Base-by-base conservation (phyloP, 192 early-diverging fungal genomes). In the Rhizophagus clarus region DNA sequence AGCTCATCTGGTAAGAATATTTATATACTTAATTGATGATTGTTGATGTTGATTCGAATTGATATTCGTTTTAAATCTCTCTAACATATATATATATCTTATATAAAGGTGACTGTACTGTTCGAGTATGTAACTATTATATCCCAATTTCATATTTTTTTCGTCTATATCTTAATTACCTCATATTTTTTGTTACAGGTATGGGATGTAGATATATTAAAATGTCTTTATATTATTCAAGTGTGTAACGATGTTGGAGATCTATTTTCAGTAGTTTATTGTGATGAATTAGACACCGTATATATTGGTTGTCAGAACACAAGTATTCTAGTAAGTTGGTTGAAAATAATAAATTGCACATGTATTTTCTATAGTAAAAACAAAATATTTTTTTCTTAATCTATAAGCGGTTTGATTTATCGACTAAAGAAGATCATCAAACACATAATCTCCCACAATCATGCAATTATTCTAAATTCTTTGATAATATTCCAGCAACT, bases 301-400 rank as follows among this genome's bases (percentile, higher is more conserved):
- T 91, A 90, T 45, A 89, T 95, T 74, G 93, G 93, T 0, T 91
- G 92, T 76, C 92, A 95, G 79, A 93, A 95, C 81, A 93, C 93
- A 11, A 92, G 90, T 77, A 90, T 95, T 74, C 92, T 93, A 87
- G 89, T 87, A 87, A 17, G 56, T 85, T 82, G 22, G 49, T 83
- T 29, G 87, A 87, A 79, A 79, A 86, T 7, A 40, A 40, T 40
- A 40, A 34, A 40, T 40, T 7, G 37, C 7, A 40, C 6, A 40
- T 6, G 8, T 40, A 7, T 7, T 40, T 9, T 40, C 34, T 40
- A 40, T 40, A 40, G 37, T 40, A 40, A 40, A 40, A 22, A n/a
- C 22, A 37, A 29, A 26, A 42, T 37, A 42, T 40, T 17, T n/a
- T 40, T 42, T 22, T n/a, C 22, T 42, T 74, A 1, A 61, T 69